A percentile compares a stretch with the other conserved stretches of the same genome.
Evolutionary conservation across 2,329 filamentous ascomycete genomes (phyloP).

Genomic region (Penicillium sumatraense): DNA sequence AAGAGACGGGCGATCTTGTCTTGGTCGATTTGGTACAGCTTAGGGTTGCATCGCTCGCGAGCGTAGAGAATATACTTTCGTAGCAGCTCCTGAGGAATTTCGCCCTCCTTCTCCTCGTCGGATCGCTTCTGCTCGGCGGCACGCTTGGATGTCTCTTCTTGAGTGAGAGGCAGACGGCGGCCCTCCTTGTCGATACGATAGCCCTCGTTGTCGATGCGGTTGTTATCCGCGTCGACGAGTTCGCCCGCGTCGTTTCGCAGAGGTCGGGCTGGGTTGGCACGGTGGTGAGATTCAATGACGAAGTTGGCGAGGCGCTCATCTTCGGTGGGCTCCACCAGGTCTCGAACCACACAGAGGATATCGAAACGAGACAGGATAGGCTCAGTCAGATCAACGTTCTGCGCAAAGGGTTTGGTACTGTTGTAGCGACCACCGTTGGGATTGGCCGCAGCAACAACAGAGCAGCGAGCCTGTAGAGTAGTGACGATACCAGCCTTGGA

Average conservation of each 20-base stretch:
- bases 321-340: slow-evolving; percentile 89
- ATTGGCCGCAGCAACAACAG: slow-evolving; percentile 95
- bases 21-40: slow-evolving; percentile 96
- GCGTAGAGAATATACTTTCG: slow-evolving; percentile 98
- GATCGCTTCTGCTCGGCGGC: slow-evolving; percentile 47
- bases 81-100: slow-evolving; percentile 87
- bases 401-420: slow-evolving; percentile 90
- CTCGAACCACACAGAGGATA: slow-evolving; percentile 92
- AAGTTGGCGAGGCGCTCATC: slow-evolving; percentile 94
- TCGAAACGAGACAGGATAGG: slow-evolving; percentile 98
- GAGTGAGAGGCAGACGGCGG: slow-evolving; percentile 39
- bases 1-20: slow-evolving; percentile 95
- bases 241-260: slow-evolving; percentile 50
- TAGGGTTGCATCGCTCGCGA: slow-evolving; percentile 83
- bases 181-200: slow-evolving; percentile 53
- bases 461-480: slow-evolving; percentile 91
- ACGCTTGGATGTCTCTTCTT: slow-evolving; percentile 51
- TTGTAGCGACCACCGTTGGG: slow-evolving; percentile 97
- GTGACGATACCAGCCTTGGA: slow-evolving; percentile 98
- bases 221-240: slow-evolving; percentile 49
- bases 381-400: slow-evolving; percentile 96
- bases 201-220: slow-evolving; percentile 66
- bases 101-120: slow-evolving; percentile 62
- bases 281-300: slow-evolving; percentile 90
- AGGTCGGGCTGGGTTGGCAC: slow-evolving; percentile 75